Evolutionary conservation across 768 basidiomycete species (phyloP).

Genomic region (Sistotremastrum niveocremeum): DNA sequence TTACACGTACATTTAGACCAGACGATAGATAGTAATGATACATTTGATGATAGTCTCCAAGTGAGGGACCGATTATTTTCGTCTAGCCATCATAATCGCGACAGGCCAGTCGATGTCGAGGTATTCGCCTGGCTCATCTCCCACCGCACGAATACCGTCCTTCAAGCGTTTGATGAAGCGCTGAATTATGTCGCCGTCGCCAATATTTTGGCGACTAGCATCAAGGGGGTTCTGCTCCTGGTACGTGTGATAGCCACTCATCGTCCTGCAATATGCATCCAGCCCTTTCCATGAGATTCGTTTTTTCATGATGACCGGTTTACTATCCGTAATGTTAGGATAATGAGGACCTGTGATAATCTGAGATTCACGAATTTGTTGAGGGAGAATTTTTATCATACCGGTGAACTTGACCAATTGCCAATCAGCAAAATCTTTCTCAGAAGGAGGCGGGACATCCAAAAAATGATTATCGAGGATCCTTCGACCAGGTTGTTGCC

Average conservation of each 20-base stretch:
- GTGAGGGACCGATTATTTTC: too few relatives aligned
- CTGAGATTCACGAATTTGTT: not conserved
- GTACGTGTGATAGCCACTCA: slow-evolving; percentile 56
- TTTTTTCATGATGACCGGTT: slow-evolving; percentile 42
- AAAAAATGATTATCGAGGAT: slow-evolving; percentile 61
- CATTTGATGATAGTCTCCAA: too few relatives aligned
- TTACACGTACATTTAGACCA: too few relatives aligned
- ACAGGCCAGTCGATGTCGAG: too few relatives aligned
- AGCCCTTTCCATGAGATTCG: slow-evolving; percentile 53
- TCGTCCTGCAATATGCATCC: slow-evolving; percentile 55
- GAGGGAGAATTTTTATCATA: slow-evolving; percentile 10
- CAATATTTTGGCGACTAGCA: slow-evolving; percentile 8
- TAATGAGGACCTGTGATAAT: slow-evolving; percentile 26
- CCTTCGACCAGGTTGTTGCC: slow-evolving; percentile 68
- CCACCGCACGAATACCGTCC: slow-evolving; percentile 7
- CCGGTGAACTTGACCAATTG: slow-evolving; percentile 49
- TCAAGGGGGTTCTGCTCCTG: slow-evolving; percentile 52
- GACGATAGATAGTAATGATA: too few relatives aligned
- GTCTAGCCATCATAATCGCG: too few relatives aligned
- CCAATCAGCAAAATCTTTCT: slow-evolving; percentile 25
- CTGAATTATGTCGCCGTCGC: slow-evolving; percentile 49
- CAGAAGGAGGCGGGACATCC: slow-evolving; percentile 35
- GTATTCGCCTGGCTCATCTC: too few relatives aligned
- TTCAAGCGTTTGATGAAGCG: slow-evolving; percentile 47
- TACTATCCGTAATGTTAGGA: slow-evolving; percentile 21